A percentile compares a stretch with the other conserved stretches of the same genome.
These are phyloP conservation scores for Pseudotulostoma volvatum DNA, from an alignment of 495 filamentous ascomycete genomes.

Conservation along the genomic window DNA sequence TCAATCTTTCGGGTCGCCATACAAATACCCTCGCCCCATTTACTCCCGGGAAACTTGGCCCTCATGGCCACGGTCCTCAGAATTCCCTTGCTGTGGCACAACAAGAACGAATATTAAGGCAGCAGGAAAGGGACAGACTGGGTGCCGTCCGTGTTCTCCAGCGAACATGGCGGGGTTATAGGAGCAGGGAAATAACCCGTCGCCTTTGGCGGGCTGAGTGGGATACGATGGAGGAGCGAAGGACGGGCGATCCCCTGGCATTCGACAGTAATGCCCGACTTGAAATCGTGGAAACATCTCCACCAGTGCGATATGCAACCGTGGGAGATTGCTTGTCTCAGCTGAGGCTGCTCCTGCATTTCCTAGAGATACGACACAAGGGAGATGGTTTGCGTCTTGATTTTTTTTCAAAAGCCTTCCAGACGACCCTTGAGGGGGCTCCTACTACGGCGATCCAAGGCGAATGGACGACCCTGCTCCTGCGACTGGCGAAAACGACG, in stretches of 20 bases:
- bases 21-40: constrained; percentile 55
- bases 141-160: constrained; percentile 64
- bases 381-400: constrained; percentile 27
- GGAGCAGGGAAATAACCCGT: constrained; percentile 40
- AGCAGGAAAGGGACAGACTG: constrained; percentile 65
- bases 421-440: constrained; percentile 21
- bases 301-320: constrained; percentile 25
- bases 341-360: constrained; percentile 33
- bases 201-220: constrained; percentile 45
- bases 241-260: constrained; percentile 6
- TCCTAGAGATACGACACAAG: constrained; percentile 23
- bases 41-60: constrained; percentile 20
- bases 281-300: background rate
- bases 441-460: constrained; percentile 26
- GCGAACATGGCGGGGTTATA: constrained; percentile 68
- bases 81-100: constrained; percentile 72
- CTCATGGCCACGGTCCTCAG: constrained; percentile 42
- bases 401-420: constrained; percentile 28
- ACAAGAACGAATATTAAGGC: constrained; percentile 60
- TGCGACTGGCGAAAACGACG: constrained; percentile 29
- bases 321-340: constrained; percentile 31
- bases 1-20: constrained; percentile 83
- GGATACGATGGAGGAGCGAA: constrained; percentile 35
- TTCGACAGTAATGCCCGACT: constrained; percentile 6
- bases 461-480: constrained; percentile 31